Conservation (phyloP, 2,329 filamentous ascomycete species). For the Ophiostoma sp. region DNA sequence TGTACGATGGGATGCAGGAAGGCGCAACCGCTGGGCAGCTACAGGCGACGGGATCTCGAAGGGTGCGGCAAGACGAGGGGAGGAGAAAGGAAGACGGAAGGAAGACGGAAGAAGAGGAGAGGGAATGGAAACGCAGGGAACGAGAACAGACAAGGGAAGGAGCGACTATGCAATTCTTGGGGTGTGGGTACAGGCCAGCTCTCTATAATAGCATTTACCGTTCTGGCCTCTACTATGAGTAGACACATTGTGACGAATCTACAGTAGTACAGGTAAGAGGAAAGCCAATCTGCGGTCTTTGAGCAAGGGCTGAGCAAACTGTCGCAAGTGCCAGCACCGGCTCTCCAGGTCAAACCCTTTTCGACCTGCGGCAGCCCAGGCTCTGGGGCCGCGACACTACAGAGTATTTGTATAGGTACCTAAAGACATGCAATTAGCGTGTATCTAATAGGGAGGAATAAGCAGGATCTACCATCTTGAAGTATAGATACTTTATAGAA, state of each 20-base stretch:
- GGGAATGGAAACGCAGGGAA: not conserved
- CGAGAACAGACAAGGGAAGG: not conserved
- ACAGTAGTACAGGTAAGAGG: too few species aligned
- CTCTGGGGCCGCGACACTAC: constrained; percentile 2
- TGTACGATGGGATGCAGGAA: constrained; percentile 6
- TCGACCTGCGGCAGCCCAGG: constrained; percentile 5
- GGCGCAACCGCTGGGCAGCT: not conserved
- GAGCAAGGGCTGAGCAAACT: not conserved
- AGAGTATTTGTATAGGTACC: not conserved
- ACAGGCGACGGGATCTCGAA: not conserved
- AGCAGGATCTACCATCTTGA: not conserved
- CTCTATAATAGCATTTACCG: not conserved
- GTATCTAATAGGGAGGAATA: not conserved
- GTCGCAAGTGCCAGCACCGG: not conserved
- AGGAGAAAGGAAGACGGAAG: not conserved
- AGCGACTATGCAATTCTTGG: not conserved
- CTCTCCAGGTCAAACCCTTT: not conserved
- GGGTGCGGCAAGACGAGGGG: not conserved
- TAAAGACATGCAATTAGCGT: not conserved
- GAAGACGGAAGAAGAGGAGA: not conserved
- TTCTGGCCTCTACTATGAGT: not conserved
- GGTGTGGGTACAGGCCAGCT: not conserved
- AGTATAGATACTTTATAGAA: not conserved
- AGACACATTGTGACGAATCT: not conserved
- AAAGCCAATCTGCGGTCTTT: too few species aligned